Evolutionary conservation across 306 rosid genomes (phyloP).

Genomic region (Lathyrus oleraceus): DNA sequence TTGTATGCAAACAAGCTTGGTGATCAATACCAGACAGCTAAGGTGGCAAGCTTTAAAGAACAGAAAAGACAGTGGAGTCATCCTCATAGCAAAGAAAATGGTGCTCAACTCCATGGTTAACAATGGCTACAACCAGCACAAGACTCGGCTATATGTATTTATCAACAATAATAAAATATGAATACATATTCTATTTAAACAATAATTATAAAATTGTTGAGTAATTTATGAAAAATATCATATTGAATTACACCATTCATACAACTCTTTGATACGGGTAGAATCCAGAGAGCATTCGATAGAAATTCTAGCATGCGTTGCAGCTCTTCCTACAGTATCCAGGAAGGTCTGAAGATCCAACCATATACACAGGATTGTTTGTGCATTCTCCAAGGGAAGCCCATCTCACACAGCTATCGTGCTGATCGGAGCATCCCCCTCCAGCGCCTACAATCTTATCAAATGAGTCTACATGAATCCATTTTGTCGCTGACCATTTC

Average conservation of each 20-base stretch:
- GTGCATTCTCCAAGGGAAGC: conserved; percentile 95
- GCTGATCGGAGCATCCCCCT: conserved; percentile 66
- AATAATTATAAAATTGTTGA: not conserved
- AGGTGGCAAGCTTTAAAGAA: conserved; percentile 61
- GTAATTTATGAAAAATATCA: not conserved
- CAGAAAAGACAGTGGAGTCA: conserved; percentile 60
- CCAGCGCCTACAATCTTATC: conserved; percentile 58
- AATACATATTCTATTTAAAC: not conserved
- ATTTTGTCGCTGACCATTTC: conserved; percentile 99
- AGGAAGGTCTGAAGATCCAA: conserved; percentile 81
- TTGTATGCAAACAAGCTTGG: conserved; percentile 55
- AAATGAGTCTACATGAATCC: conserved; percentile 93
- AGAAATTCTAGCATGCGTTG: conserved; percentile 61
- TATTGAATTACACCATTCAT: not conserved
- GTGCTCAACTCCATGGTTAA: not conserved
- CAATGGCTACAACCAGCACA: not conserved
- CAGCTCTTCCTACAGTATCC: conserved; percentile 94
- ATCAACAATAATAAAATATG: not conserved
- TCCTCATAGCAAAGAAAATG: conserved; percentile 2
- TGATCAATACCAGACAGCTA: conserved; percentile 56
- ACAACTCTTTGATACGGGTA: not conserved
- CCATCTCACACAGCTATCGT: conserved; percentile 90
- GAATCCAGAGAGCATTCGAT: conserved; percentile 30
- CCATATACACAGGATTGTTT: conserved; percentile 80
- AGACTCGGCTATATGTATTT: not conserved